These are phyloP conservation scores for Coriaria nepalensis DNA, from an alignment of 306 rosid genomes.

Conservation along the genomic window DNA sequence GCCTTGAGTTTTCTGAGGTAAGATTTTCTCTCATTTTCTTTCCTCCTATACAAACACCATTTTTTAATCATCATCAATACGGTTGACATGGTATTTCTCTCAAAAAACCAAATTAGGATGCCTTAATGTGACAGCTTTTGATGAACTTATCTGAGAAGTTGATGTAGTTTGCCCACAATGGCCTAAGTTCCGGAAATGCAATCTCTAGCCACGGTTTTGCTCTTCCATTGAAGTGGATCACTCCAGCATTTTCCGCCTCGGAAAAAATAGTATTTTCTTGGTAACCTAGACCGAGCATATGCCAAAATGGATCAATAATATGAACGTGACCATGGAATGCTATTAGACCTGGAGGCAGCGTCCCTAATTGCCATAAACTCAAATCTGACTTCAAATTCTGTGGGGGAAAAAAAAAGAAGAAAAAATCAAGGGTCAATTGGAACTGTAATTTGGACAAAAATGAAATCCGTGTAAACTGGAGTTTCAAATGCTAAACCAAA, in stretches of 20 bases:
- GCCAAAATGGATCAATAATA: constrained; percentile 88
- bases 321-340: constrained; percentile 93
- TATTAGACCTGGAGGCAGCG: constrained; percentile 95
- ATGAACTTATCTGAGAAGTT: constrained; percentile 86
- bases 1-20: constrained; percentile 28
- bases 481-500: too few relatives aligned
- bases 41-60: constrained; percentile 23
- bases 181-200: constrained; percentile 66
- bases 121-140: constrained; percentile 71
- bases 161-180: constrained; percentile 71
- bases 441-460: background rate
- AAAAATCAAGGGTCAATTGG: constrained; percentile 2
- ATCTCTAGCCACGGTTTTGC: constrained; percentile 99
- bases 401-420: constrained; percentile 16
- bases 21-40: constrained; percentile 20
- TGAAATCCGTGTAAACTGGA: background rate
- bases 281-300: constrained; percentile 92
- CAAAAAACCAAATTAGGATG: constrained; percentile 33
- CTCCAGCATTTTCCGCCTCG: constrained; percentile 70
- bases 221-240: constrained; percentile 89
- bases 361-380: constrained; percentile 97
- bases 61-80: constrained; percentile 16
- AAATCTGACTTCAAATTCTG: constrained; percentile 96
- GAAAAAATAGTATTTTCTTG: constrained; percentile 69
- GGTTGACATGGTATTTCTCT: constrained; percentile 12